These are phyloP conservation scores for Casuarina equisetifolia DNA, from an alignment of 306 rosid genomes.

Conservation along the genomic window DNA sequence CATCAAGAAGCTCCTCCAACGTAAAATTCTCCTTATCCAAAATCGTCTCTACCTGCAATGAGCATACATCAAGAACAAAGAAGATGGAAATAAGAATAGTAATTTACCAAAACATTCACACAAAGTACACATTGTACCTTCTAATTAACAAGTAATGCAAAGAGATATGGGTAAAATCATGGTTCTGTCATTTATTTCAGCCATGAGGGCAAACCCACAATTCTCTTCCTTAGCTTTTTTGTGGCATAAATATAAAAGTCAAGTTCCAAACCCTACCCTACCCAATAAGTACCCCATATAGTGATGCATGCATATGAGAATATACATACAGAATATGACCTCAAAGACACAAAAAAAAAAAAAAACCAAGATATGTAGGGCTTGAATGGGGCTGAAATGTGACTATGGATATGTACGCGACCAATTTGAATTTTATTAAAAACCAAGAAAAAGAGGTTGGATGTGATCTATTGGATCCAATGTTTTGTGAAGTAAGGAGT, in stretches of 20 bases:
- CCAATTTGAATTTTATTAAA: not conserved
- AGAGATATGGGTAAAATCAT: not conserved
- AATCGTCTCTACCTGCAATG: slow-evolving; percentile 90
- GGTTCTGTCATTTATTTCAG: not conserved
- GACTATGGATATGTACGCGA: not conserved
- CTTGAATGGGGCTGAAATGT: not conserved
- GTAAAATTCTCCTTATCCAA: slow-evolving; percentile 88
- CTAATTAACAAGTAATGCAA: not conserved
- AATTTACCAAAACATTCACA: slow-evolving; percentile 3
- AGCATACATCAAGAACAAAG: slow-evolving; percentile 20
- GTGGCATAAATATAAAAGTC: not conserved
- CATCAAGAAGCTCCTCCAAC: slow-evolving; percentile 93
- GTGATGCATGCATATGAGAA: not conserved
- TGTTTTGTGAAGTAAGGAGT: not conserved
- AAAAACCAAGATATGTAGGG: not conserved
- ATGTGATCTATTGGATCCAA: not conserved
- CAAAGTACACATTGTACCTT: slow-evolving; percentile 13
- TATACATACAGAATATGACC: not conserved
- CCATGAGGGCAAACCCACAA: not conserved
- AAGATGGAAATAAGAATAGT: not conserved
- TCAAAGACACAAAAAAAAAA: too few species aligned
- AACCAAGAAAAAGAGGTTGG: not conserved
- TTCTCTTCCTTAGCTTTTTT: not conserved
- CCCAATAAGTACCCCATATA: not conserved
- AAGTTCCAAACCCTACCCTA: not conserved